Base-by-base conservation (phyloP, 352 stramenopile genomes). In the Phytophthora hybrid region DNA sequence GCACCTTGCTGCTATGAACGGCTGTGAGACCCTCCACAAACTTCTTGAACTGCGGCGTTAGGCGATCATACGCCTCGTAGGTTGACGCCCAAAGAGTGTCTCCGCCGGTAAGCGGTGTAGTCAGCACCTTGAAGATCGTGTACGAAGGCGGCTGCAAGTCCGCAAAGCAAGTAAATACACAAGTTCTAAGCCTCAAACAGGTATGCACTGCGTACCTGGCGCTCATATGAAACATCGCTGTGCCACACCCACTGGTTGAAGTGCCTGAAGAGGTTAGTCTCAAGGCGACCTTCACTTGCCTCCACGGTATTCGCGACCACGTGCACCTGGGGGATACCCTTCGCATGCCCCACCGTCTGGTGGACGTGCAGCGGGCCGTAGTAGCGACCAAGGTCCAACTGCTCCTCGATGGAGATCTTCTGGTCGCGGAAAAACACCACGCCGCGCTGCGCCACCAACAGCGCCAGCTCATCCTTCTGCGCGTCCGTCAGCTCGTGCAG, bases 41-140 rank as follows among this genome's bases (percentile, higher is more conserved):
- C 46, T 78, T 78, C 51, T 83, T 63, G 41, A 85, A 77, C n/a
- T 64, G 49, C 7, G 76, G 73, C 13, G 78, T 80, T 2, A 88
- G 69, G n/a, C 79, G 78, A 1, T 88, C 76, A 61, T 86, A 88
- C 8, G 81, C 81, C 21, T 85, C 79, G 54, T 84, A 84, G 16
- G 65, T 67, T 0, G 77, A 83, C 2, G 77, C 68, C 78, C 78
- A 88, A 10, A 88, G 29, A 16, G 81, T 88, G 60, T 85, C 81
- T 5, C 70, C 81, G 39, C 81, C 81, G 11, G 73, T 77, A 8
- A 59, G 61, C 4, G 81, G 81, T 13, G 57, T 71, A 0, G 71
- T 77, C 39, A 82, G 41, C 13, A 87, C 52, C 66, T 78, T 73
- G 51, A 73, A 67, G 23, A 51, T 73, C 39, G 59, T 73, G 59